Evolutionary conservation across 2,329 filamentous ascomycete species (phyloP).

Genomic region (Xylariales sp.): DNA sequence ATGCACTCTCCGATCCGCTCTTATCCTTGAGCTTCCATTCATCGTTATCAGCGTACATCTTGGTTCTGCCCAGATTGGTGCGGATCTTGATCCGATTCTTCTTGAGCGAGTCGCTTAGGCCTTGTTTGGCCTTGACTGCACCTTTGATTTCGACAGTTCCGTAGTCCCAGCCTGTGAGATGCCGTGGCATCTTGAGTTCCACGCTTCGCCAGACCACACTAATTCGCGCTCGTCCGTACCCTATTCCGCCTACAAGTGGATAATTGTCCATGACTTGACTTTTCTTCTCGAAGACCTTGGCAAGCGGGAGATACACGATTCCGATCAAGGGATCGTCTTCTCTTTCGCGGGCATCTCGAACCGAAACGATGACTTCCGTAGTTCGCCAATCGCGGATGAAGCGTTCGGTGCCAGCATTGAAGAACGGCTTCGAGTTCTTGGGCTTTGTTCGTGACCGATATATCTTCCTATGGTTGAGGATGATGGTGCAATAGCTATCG

Average conservation of each 20-base stretch:
- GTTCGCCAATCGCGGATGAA: constrained; percentile 65
- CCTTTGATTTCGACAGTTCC: constrained; percentile 64
- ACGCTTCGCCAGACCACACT: constrained; percentile 71
- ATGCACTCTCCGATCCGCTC: constrained; percentile 34
- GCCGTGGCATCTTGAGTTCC: constrained; percentile 53
- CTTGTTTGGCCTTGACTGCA: constrained; percentile 37
- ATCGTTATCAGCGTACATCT: constrained; percentile 47
- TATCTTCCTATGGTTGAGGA: constrained; percentile 65
- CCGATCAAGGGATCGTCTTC: constrained; percentile 68
- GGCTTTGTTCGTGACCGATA: constrained; percentile 73
- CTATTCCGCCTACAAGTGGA: constrained; percentile 67
- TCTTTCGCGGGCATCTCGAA: constrained; percentile 62
- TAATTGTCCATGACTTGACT: constrained; percentile 63
- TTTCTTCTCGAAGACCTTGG: constrained; percentile 55
- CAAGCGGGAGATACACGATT: constrained; percentile 63
- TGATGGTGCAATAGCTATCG: constrained; percentile 67
- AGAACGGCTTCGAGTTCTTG: constrained; percentile 73
- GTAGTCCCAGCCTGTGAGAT: constrained; percentile 64
- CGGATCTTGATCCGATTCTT: constrained; percentile 54
- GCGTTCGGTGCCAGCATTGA: constrained; percentile 70
- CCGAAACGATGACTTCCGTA: constrained; percentile 62
- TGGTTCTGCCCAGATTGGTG: constrained; percentile 52
- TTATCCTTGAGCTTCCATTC: constrained; percentile 48
- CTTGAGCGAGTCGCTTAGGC: constrained; percentile 43
- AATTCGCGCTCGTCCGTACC: constrained; percentile 63